Conservation (phyloP, 306 rosid species). For the Cucurbita ficifolia region DNA sequence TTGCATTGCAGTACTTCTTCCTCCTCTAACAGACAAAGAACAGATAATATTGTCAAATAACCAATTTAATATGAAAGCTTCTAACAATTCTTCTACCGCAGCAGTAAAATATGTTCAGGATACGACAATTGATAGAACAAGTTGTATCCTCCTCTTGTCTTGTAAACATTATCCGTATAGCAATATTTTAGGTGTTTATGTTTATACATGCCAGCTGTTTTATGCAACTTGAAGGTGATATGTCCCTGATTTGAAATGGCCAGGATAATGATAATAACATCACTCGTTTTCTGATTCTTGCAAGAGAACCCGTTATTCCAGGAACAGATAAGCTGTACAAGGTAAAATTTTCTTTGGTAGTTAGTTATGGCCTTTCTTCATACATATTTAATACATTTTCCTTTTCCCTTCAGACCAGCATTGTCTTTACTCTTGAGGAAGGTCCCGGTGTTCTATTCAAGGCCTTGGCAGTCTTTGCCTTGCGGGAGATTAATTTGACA, state of each 20-base stretch:
- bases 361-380: neutral
- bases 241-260: constrained; percentile 9
- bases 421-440: constrained; percentile 74
- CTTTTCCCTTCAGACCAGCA: constrained; percentile 49
- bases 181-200: neutral
- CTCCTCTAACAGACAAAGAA: neutral
- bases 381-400: constrained; percentile 8
- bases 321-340: constrained; percentile 42
- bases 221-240: constrained; percentile 12
- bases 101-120: neutral
- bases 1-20: neutral
- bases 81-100: neutral
- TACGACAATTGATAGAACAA: neutral
- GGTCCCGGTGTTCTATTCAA: constrained; percentile 82
- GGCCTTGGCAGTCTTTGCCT: constrained; percentile 73
- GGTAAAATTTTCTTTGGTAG: constrained; percentile 24
- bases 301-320: constrained; percentile 73
- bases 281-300: constrained; percentile 75
- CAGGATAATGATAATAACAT: constrained; percentile 62
- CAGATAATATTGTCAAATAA: neutral
- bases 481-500: constrained; percentile 55
- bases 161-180: neutral
- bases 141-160: neutral
- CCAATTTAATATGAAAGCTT: neutral
- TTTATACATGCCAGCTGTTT: neutral